Conservation (phyloP, 75 land plant genomes). For the Adiantum capillusveneris region DNA sequence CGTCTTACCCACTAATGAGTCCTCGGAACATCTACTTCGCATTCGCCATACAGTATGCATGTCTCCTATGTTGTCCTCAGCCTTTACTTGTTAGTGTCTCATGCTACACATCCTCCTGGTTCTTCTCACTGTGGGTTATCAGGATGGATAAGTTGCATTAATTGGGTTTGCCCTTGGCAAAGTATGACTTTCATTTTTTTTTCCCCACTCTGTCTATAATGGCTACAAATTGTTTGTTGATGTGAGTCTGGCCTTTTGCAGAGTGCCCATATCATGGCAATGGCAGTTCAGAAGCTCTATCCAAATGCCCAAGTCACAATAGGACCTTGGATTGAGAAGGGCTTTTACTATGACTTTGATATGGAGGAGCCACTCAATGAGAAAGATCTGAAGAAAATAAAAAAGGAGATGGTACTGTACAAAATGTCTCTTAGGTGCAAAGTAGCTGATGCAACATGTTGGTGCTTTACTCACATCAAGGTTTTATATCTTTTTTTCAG, state of each 20-base stretch:
- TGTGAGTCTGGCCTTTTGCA: no score
- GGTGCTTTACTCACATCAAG: no score
- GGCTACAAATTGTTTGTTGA: no score
- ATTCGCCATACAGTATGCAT: conserved; percentile 80
- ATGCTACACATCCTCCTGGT: background rate
- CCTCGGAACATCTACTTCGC: conserved; percentile 54
- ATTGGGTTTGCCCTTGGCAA: background rate
- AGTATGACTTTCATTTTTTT: no score
- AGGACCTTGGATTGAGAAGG: conserved; percentile 99
- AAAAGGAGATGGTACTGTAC: conserved; percentile 88
- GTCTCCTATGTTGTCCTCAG: no score
- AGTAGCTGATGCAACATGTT: background rate
- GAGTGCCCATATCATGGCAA: conserved; percentile 99
- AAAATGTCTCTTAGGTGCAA: background rate
- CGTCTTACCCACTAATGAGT: conserved; percentile 72
- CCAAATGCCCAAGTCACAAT: conserved; percentile 96
- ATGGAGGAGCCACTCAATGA: conserved; percentile 84
- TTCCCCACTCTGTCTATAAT: no score
- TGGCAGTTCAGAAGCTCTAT: conserved; percentile 95
- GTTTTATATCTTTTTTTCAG: conserved; percentile 48
- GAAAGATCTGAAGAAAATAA: conserved; percentile 84
- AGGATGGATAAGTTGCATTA: conserved; percentile 2
- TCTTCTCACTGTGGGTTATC: background rate
- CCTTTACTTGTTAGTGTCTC: background rate
- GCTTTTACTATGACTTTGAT: conserved; percentile 98